Evolutionary conservation across 352 stramenopile species (phyloP).

Genomic region (Pythium rhizo-oryzae): DNA sequence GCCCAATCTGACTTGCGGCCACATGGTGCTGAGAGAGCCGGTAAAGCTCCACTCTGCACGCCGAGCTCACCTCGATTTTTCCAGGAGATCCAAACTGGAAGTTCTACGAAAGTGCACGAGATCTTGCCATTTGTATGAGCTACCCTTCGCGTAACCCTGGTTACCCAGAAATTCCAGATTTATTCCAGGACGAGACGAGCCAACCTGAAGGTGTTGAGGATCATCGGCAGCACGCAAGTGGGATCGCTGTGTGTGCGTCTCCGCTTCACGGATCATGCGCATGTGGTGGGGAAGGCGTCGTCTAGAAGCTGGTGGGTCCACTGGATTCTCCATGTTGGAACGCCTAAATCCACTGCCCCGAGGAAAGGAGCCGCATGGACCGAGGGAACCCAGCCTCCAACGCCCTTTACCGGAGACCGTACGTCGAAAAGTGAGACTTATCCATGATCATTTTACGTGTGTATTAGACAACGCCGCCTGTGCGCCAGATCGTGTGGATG

Average conservation of each 20-base stretch:
- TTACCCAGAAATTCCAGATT: too few relatives aligned
- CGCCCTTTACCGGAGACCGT: background rate
- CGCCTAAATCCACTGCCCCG: background rate
- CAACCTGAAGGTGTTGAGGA: too few relatives aligned
- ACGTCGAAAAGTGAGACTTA: background rate
- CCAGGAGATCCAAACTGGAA: background rate
- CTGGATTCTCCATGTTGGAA: background rate
- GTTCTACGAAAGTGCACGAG: background rate
- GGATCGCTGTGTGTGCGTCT: too few relatives aligned
- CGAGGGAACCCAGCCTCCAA: background rate
- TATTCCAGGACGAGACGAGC: too few relatives aligned
- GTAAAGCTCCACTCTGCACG: background rate
- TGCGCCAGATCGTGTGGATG: conserved; percentile 6
- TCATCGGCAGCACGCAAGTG: too few relatives aligned
- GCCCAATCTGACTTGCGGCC: conserved; percentile 2
- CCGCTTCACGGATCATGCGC: too few relatives aligned
- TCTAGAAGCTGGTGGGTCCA: too few relatives aligned
- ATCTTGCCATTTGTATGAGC: background rate
- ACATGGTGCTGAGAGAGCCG: conserved; percentile 2
- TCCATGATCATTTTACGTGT: background rate
- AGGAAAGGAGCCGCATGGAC: background rate
- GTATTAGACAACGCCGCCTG: background rate
- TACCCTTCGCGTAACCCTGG: too few relatives aligned
- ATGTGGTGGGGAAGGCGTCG: too few relatives aligned
- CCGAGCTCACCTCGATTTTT: background rate